These are phyloP conservation scores for Aspergillus pseudoterreus DNA, from an alignment of 2,329 filamentous ascomycete species.

Conservation along the genomic window DNA sequence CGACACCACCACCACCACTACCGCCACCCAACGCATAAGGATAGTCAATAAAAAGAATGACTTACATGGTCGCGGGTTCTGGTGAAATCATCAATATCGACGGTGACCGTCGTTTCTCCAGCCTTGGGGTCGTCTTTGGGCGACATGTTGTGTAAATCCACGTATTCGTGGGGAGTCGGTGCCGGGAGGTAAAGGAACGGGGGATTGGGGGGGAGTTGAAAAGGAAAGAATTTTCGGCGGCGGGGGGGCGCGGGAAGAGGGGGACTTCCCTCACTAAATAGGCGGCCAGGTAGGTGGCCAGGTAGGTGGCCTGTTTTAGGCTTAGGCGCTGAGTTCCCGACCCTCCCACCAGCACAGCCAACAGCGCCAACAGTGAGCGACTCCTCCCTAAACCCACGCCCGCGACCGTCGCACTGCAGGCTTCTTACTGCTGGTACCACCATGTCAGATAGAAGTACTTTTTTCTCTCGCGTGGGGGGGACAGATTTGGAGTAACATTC, in stretches of 20 bases:
- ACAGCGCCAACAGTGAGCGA: not conserved
- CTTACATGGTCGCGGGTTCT: constrained; percentile 79
- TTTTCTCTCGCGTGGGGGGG: too few species aligned
- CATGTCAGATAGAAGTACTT: too few species aligned
- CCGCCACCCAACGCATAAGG: not conserved
- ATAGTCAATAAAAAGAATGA: not conserved
- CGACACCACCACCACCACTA: too few species aligned
- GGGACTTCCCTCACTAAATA: constrained; percentile 17
- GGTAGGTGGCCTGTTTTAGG: constrained; percentile 14
- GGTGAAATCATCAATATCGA: constrained; percentile 70
- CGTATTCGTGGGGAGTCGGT: not conserved
- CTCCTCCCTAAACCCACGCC: too few species aligned
- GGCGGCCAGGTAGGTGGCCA: not conserved
- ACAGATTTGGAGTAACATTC: too few species aligned
- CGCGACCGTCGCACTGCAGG: too few species aligned
- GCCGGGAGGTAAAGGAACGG: constrained; percentile 11
- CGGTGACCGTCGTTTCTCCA: constrained; percentile 33
- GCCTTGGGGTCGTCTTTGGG: constrained; percentile 35
- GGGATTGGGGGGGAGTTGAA: constrained; percentile 9
- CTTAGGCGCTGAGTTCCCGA: constrained; percentile 9
- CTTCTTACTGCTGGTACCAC: too few species aligned
- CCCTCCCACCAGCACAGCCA: not conserved
- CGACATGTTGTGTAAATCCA: constrained; percentile 43
- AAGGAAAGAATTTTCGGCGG: constrained; percentile 20
- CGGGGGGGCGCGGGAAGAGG: constrained; percentile 16